Evolutionary conservation across 345 rosid genomes (phyloP), one percentile per base, ranked within the genome.

Genomic region (Pistacia integerrima): DNA sequence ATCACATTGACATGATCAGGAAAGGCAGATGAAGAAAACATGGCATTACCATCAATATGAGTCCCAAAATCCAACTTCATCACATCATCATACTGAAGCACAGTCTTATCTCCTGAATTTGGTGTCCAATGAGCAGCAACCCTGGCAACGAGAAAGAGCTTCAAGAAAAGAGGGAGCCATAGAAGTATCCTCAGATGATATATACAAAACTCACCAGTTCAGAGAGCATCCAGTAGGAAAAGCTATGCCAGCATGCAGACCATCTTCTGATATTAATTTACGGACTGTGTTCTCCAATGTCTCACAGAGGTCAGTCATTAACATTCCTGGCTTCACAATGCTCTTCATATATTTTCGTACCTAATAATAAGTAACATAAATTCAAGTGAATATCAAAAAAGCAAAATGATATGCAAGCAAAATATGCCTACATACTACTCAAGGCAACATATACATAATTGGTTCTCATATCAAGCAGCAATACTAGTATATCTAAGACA

Each of bases 101-200:
- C 94, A 77, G 99, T 94, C 81, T 92, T 90, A 74, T 97, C 99
- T 78, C 99, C 97, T 1, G 93, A 69, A 86, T 97, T 97, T 11
- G 99, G 99, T 60, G 99, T 92, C 99, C 99, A 94, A 64, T 97
- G 98, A 66, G 99, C 98, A 81, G 97, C 99, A 36, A 96, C 95
- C 97, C 99, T 92, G 79, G 59, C 55, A 71, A 58, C 44, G 20
- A 57, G 78, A 66, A 54, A 38, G 70, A 78, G 60, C 25, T 44
- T 78, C 73, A 69, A 79, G 70, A 59, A 71, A 80, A 5, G 28
- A 77, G 11, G 46, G 64, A 76, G 70, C 77, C 38, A 56, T 48
- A 68, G 48, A 57, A 62, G 64, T 18, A 61, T 54, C 68, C 17
- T 46, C 25, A 64, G 69, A 74, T 44, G 12, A 20, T 55, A 67